Evolutionary conservation across 148 eudicot species (phyloP), one percentile per base, ranked within the genome.

Genomic region (Rhododendron simsii): DNA sequence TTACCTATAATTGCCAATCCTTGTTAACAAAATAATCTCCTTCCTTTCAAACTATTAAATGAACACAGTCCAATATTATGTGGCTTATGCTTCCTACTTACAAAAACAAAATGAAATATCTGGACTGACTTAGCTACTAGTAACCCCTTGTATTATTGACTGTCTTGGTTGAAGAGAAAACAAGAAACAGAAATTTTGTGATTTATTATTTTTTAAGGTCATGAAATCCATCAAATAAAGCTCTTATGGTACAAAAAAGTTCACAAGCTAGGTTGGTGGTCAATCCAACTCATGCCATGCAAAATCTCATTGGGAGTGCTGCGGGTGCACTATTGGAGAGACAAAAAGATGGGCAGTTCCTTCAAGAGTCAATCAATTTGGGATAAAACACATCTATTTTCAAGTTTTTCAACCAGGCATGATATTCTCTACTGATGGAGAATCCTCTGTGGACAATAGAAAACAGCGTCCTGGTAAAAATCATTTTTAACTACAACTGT

Each of bases 1-100:
- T 92, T 80, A 94, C 96, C 96, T 94, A 89, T 84, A 88, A 85
- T 44, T 47, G 74, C 18, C 53, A 57, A 83, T 45, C 33, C 67
- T 71, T 55, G 35, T 86, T 41, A 82, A 73, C 76, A 44, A 7
- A 82, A 30, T 71, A 13, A 14, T 71, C 41, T 30, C 7, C 28
- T 13, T 71, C 18, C 76, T 71, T 7, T 5, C 18, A 11, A 30
- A 30, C 41, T 71, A 30, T 71, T 30, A 14, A 71, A 47, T 78
- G 30, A 28, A 23, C 51, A n/a, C 13, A 23, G 18, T 50, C 23
- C 23, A 80, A 80, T 50, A 80, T 26, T 47, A 33, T 48, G 59
- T 28, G 33, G 81, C 57, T 23, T 78, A 78, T 12, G 55, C 57
- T 45, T 45, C 35, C n/a, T 78, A 23, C 11, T 2, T 78, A 45